phyloP scores from a whole-genome alignment of 768 basidiomycete species.

The Candolleomyces eurysporus region DNA sequence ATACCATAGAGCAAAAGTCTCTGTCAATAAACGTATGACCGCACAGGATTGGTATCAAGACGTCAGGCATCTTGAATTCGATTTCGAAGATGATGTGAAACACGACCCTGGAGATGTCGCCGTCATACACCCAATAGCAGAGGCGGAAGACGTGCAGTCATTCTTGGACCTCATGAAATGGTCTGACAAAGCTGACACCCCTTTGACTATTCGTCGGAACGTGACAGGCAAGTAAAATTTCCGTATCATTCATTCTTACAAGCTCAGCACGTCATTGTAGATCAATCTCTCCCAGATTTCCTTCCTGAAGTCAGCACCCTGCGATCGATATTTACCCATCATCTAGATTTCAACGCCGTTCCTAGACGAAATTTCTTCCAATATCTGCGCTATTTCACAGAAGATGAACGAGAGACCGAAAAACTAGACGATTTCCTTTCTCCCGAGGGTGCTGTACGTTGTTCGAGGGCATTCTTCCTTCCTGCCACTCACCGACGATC shows the following conservation, averaged over 20 bases:
- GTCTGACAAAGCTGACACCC: constrained; percentile 59
- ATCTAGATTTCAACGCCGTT: constrained; percentile 82
- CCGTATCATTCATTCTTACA: neutral
- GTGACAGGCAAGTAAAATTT: constrained; percentile 28
- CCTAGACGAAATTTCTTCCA: constrained; percentile 88
- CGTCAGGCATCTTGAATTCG: constrained; percentile 84
- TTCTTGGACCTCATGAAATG: constrained; percentile 66
- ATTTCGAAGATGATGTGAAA: constrained; percentile 67
- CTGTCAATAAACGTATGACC: constrained; percentile 70
- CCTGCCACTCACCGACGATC: neutral
- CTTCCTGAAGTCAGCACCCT: constrained; percentile 63
- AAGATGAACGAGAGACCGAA: constrained; percentile 76
- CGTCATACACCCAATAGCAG: constrained; percentile 70
- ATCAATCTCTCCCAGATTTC: constrained; percentile 67
- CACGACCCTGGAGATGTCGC: constrained; percentile 82
- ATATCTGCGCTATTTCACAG: constrained; percentile 71
- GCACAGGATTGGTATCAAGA: constrained; percentile 88
- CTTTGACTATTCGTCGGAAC: constrained; percentile 34
- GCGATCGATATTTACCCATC: constrained; percentile 65
- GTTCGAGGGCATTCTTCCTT: neutral
- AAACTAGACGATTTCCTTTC: constrained; percentile 83
- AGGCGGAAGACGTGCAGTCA: constrained; percentile 59
- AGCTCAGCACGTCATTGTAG: constrained; percentile 22
- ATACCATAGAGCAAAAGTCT: constrained; percentile 54
- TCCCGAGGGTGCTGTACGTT: constrained; percentile 63